phyloP scores from a whole-genome alignment of 768 basidiomycete genomes.

The Lentinus brumalis region DNA sequence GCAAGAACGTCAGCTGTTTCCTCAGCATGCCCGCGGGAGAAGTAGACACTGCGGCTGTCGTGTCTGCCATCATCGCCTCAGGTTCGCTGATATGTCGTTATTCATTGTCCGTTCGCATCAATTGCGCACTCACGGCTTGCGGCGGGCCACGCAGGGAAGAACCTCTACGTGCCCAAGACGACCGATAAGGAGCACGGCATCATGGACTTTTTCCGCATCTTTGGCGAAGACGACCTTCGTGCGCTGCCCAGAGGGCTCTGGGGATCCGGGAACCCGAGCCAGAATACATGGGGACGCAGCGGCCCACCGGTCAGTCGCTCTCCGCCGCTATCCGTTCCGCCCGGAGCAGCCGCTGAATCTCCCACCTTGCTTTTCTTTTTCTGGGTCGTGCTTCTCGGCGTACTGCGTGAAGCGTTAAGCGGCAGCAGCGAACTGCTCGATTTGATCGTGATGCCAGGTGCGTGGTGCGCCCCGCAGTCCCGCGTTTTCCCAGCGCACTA shows the following conservation, averaged over 20 bases:
- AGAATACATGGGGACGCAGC: constrained; percentile 43
- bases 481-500: constrained; percentile 9
- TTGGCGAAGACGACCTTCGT: constrained; percentile 57
- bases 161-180: constrained; percentile 71
- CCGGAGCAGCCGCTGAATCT: constrained; percentile 14
- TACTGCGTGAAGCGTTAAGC: constrained; percentile 38
- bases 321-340: constrained; percentile 4
- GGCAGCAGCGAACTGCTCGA: constrained; percentile 48
- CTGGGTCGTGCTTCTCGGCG: not conserved
- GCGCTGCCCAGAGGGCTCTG: constrained; percentile 63
- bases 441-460: constrained; percentile 70
- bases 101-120: not conserved
- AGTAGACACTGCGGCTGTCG: constrained; percentile 56
- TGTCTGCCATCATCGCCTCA: constrained; percentile 51
- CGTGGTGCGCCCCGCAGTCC: constrained; percentile 15
- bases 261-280: constrained; percentile 74
- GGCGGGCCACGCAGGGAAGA: constrained; percentile 49
- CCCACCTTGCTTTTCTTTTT: not conserved
- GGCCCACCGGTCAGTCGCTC: constrained; percentile 52
- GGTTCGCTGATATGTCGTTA: constrained; percentile 42
- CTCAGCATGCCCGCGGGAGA: constrained; percentile 80
- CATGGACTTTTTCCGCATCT: constrained; percentile 72
- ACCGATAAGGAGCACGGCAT: constrained; percentile 36
- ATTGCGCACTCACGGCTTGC: not conserved
- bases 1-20: constrained; percentile 67